phyloP scores from a whole-genome alignment of 495 filamentous ascomycete species.

The Penicillium crystallinum region DNA sequence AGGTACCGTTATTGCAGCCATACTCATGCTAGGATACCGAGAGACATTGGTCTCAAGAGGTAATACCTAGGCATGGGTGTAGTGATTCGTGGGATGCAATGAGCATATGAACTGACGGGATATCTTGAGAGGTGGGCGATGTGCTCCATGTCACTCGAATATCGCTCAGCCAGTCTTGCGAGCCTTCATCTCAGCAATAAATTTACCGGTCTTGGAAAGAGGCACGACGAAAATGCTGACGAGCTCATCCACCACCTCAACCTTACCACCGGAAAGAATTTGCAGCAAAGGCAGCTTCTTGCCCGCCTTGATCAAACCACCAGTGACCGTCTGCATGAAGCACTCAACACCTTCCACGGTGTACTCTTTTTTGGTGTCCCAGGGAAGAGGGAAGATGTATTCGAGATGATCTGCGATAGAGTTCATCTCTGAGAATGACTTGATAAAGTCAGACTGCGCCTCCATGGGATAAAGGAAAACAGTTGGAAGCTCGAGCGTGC shows the following conservation, averaged over 20 bases:
- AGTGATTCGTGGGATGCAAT: not conserved
- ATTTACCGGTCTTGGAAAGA: conserved; percentile 56
- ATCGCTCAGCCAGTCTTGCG: conserved; percentile 41
- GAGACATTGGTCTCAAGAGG: not conserved
- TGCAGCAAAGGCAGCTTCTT: conserved; percentile 73
- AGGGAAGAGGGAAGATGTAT: conserved; percentile 79
- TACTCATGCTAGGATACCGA: not conserved
- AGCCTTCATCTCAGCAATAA: conserved; percentile 78
- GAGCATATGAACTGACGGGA: not conserved
- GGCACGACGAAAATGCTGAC: conserved; percentile 78
- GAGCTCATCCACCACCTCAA: conserved; percentile 83
- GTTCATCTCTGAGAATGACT: conserved; percentile 69
- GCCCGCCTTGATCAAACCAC: conserved; percentile 85
- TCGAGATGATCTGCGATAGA: conserved; percentile 64
- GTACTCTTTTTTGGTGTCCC: conserved; percentile 73
- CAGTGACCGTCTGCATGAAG: conserved; percentile 76
- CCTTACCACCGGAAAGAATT: conserved; percentile 67
- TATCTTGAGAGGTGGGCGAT: not conserved
- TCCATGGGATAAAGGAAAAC: conserved; percentile 80
- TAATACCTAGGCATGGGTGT: not conserved
- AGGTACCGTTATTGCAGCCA: not conserved
- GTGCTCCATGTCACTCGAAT: not conserved
- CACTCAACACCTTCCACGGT: conserved; percentile 63
- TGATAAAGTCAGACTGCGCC: conserved; percentile 82
- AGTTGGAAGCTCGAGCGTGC: conserved; percentile 66